These are phyloP conservation scores for Trametes punicea DNA, from an alignment of 768 basidiomycete species.

Conservation along the genomic window DNA sequence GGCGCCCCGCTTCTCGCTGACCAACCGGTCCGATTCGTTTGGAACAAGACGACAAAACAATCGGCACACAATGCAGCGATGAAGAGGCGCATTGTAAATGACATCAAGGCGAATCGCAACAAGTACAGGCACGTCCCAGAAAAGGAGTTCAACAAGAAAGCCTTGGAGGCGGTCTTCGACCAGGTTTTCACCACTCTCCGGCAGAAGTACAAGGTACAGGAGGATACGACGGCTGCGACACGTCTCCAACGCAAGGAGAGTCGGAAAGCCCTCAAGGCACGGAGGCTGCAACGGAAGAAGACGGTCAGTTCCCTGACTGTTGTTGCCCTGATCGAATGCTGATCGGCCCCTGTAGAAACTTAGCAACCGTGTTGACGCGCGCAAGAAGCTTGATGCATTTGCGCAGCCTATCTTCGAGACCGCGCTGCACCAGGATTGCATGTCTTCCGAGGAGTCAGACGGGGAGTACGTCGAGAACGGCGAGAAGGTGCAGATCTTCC, in stretches of 20 bases:
- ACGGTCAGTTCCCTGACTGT: constrained; percentile 40
- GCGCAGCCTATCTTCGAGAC: constrained; percentile 66
- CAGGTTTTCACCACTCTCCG: constrained; percentile 67
- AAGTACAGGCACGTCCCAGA: constrained; percentile 62
- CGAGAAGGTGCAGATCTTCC: constrained; percentile 39
- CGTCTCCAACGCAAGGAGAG: constrained; percentile 54
- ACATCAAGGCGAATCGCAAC: constrained; percentile 53
- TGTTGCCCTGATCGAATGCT: not conserved
- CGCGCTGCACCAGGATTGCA: constrained; percentile 69
- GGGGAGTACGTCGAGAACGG: constrained; percentile 39
- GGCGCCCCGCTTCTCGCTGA: constrained; percentile 41
- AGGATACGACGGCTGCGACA: constrained; percentile 43
- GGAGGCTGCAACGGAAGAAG: constrained; percentile 61
- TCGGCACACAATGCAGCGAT: constrained; percentile 71
- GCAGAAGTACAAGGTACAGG: constrained; percentile 63
- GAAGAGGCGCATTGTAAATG: constrained; percentile 60
- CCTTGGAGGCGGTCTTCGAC: constrained; percentile 61
- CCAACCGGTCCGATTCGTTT: constrained; percentile 71
- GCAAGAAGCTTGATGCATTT: constrained; percentile 50
- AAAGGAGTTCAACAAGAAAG: constrained; percentile 63
- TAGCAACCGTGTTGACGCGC: constrained; percentile 55
- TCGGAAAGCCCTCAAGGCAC: constrained; percentile 56
- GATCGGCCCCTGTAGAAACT: constrained; percentile 52
- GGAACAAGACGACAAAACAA: constrained; percentile 75
- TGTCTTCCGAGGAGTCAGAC: constrained; percentile 80